Evolutionary conservation across 345 rosid genomes (phyloP).

Genomic region (Syzygium jambos): DNA sequence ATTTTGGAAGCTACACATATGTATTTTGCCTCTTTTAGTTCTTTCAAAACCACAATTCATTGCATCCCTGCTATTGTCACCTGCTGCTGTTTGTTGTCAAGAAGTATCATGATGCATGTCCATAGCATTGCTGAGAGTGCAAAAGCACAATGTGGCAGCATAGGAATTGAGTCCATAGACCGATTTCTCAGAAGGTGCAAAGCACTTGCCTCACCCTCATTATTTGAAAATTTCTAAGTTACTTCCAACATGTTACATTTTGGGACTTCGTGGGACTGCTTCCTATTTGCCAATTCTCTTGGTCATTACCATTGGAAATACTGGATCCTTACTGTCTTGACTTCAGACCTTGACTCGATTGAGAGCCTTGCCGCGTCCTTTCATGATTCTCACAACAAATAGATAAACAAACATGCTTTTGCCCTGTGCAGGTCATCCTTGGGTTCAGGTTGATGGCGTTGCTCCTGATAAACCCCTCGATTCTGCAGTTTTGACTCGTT

Average conservation of each 20-base stretch:
- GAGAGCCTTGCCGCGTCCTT: background rate
- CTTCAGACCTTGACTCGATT: background rate
- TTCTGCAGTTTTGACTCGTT: constrained; percentile 78
- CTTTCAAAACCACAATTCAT: background rate
- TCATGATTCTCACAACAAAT: background rate
- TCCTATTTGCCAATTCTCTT: background rate
- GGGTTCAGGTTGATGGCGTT: constrained; percentile 78
- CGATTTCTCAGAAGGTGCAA: background rate
- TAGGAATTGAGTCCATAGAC: background rate
- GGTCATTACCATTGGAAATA: background rate
- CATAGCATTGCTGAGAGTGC: background rate
- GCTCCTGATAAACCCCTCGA: constrained; percentile 97
- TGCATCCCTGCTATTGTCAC: background rate
- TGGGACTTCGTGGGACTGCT: background rate
- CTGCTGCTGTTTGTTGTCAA: background rate
- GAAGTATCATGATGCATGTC: background rate
- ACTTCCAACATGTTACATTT: background rate
- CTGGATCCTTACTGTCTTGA: background rate
- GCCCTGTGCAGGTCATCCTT: constrained; percentile 72
- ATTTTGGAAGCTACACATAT: background rate
- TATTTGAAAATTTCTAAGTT: background rate
- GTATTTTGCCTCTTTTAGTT: background rate
- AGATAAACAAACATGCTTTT: background rate
- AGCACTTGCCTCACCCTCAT: background rate
- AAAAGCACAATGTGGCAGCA: background rate